Base-by-base conservation (phyloP, 805 yeast genomes). In the Candida suzukii region DNA sequence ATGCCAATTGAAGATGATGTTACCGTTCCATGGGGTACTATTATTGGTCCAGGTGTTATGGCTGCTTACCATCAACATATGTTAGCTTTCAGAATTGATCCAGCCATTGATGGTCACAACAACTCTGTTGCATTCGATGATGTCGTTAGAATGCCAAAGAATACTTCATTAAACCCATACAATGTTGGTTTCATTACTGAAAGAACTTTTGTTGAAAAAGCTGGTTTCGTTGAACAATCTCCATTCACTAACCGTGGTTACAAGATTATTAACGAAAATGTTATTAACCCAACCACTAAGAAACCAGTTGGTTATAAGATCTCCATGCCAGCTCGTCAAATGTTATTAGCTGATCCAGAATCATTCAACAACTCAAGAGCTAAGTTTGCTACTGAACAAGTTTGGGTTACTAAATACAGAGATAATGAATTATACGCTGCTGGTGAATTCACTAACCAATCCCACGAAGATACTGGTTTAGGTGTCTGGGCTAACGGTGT, bases 41-140 rank as follows among this genome's bases (percentile, higher is more conserved):
- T 73, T 48, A 82, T 84, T 44, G 88, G 86, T 36, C 90, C 88
- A 48, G 80, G 82, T 55, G 88, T 80, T 42, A 74, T 82, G 74
- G 95, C 95, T 40, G 81, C 91, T 25, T 81, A 79, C 69, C 95
- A 84, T 61, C 95, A 84, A 66, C 95, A 84, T 66, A 71, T 84
- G 57, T 68, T 84, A 52, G 76, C 85, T 12, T 79, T 83, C 66
- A 78, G 93, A 71, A 75, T 85, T 53, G 93, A 84, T 62, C 84
- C 90, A 36, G 86, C 90, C 46, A 60, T 84, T 38, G 95, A 84
- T 59, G 95, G 95, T 52, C 83, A 84, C 63, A 70, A 78, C 50
- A 84, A 84, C 69, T 67, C 90, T 14, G 85, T 81, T 46, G 76
- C 72, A 36, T 82, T 72, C 52, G 88, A 82, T 54, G 93, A 84